Evolutionary conservation across 225 moss, liverwort and hornwort genomes (phyloP).

Genomic region (Climacium dendroides): DNA sequence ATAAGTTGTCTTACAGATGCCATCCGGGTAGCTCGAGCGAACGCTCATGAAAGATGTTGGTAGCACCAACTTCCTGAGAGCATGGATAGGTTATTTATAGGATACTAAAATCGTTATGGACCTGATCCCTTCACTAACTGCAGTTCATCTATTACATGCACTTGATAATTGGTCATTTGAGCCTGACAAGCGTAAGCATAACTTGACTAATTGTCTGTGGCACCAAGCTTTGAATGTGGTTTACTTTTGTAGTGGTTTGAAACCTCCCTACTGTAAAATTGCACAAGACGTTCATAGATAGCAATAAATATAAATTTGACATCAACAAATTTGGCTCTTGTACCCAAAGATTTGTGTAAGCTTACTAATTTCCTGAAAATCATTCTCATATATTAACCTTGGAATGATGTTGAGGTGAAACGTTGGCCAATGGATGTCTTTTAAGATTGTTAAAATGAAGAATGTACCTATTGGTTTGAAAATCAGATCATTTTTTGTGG

Average conservation of each 20-base stretch:
- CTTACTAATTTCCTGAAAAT: background rate
- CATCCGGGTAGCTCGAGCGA: background rate
- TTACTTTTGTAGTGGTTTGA: too few relatives aligned
- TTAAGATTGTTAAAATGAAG: background rate
- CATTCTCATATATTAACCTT: background rate
- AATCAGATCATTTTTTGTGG: too few relatives aligned
- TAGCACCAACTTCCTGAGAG: background rate
- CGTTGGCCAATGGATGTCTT: background rate
- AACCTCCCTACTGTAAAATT: background rate
- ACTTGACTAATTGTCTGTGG: background rate
- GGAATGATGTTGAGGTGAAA: background rate
- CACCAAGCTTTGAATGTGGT: background rate
- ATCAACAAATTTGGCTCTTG: background rate
- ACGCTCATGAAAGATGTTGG: background rate
- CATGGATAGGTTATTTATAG: too few relatives aligned
- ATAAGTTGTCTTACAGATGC: background rate
- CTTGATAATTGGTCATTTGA: too few relatives aligned
- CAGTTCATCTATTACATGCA: background rate
- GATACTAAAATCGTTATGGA: background rate
- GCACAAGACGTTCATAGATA: background rate
- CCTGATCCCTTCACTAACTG: background rate
- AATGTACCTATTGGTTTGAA: background rate
- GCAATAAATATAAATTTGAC: background rate
- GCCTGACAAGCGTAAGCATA: background rate
- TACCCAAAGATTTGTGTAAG: background rate